These are phyloP conservation scores for Trichoderma endophyticum DNA, from an alignment of 2,329 filamentous ascomycete species.

Conservation along the genomic window DNA sequence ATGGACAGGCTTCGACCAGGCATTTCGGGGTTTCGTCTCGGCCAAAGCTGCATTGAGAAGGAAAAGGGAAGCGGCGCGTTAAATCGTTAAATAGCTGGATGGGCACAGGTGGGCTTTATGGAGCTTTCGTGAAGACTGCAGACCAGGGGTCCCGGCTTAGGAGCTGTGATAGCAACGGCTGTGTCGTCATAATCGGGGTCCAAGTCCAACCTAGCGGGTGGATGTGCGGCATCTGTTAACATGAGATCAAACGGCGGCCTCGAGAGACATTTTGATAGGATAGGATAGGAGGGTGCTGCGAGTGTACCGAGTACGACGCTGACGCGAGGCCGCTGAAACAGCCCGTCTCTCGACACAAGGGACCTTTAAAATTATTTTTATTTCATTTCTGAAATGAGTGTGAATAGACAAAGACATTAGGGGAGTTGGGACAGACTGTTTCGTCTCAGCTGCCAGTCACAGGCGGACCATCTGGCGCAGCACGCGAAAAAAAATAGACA, in stretches of 20 bases:
- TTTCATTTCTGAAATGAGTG: background rate
- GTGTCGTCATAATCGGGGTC: constrained; percentile 17
- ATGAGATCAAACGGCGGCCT: background rate
- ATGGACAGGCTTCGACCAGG: background rate
- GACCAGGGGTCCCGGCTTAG: background rate
- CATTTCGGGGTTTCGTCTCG: background rate
- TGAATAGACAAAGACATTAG: background rate
- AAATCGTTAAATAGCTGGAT: background rate
- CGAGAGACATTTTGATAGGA: background rate
- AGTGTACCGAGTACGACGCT: background rate
- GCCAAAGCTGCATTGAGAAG: background rate
- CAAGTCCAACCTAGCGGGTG: background rate
- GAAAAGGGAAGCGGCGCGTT: background rate
- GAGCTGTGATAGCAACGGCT: background rate
- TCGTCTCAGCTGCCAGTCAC: constrained; percentile 2
- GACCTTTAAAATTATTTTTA: background rate
- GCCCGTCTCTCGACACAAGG: background rate
- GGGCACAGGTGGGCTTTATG: constrained; percentile 10
- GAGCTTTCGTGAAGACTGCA: background rate
- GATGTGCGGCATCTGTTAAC: background rate
- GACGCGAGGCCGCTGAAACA: constrained; percentile 6
- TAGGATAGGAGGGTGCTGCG: background rate
- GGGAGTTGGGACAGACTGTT: background rate
- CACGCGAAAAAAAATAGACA: background rate
- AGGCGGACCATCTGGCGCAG: background rate